Evolutionary conservation across 108 stramenopile genomes (phyloP), one percentile per base, ranked within the genome.

Genomic region (Chaetoceros muelleri): DNA sequence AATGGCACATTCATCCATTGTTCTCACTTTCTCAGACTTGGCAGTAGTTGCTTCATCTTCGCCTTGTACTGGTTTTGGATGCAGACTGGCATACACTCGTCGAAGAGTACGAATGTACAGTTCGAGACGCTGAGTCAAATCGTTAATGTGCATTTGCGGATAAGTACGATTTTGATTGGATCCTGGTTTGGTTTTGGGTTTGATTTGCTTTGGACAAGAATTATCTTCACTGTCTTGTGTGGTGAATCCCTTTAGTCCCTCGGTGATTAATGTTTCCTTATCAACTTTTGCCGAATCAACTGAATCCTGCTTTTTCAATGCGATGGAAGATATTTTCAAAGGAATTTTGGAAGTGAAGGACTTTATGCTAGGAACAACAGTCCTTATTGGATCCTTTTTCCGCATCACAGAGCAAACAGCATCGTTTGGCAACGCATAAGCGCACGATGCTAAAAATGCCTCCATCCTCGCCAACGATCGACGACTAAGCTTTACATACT

Each of bases 401-500:
- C 18, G 16, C 5, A 30, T 17, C 17, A 8, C 25, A 30, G 18
- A 30, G 20, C 18, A 29, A 17, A 24, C 19, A 7, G 23, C 71
- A 53, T 60, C 67, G 23, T 60, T 62, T 22, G 81, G 67, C 27
- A 84, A 53, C 7, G 88, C 73, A 46, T 74, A 53, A 16, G 71
- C 55, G 50, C 78, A 81, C 0, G 79, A 67, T 3, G 76, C 77
- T 58, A 90, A 49, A 61, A 90, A 87, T 13, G 89, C 89, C 60
- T 85, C 84, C 82, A 90, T 79, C 40, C 89, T 59, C 24, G 84
- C 85, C 49, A 67, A 67, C 28, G 61, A 67, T 25, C 89, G 64
- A 19, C 81, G 55, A 16, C 65, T 62, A 24, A 90, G 58, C 18
- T 48, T 53, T 18, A 70, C 63, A 31, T 70, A 75, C 18, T 46